Evolutionary conservation across 2,329 filamentous ascomycete genomes (phyloP).

Genomic region (Alternaria ethzedia): DNA sequence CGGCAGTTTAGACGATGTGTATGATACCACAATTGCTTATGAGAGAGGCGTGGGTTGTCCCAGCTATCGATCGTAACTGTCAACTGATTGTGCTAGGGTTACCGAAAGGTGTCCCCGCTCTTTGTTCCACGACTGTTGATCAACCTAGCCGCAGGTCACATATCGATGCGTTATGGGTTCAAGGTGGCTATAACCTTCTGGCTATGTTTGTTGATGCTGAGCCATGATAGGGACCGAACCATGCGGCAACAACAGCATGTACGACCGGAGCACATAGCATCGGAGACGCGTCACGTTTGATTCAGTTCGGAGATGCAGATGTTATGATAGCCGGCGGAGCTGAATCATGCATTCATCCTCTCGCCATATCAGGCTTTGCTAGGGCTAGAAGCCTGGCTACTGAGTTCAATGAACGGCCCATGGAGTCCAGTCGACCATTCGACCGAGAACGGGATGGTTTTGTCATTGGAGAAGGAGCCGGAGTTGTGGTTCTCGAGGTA

Average conservation of each 20-base stretch:
- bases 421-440: constrained; percentile 81
- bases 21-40: constrained; percentile 79
- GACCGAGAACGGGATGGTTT: constrained; percentile 82
- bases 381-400: constrained; percentile 86
- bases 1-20: constrained; percentile 90
- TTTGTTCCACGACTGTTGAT: constrained; percentile 94
- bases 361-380: constrained; percentile 91
- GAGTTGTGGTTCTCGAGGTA: constrained; percentile 82
- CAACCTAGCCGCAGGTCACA: constrained; percentile 92
- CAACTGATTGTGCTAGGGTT: constrained; percentile 66
- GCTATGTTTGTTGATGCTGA: constrained; percentile 6
- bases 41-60: constrained; percentile 68
- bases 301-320: constrained; percentile 87
- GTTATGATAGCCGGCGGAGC: constrained; percentile 96
- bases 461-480: constrained; percentile 91
- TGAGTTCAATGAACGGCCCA: constrained; percentile 74
- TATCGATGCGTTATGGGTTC: constrained; percentile 91
- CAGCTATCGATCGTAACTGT: neutral
- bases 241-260: constrained; percentile 91
- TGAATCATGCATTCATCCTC: constrained; percentile 93
- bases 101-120: constrained; percentile 88
- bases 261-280: constrained; percentile 95
- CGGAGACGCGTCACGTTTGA: constrained; percentile 91
- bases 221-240: constrained; percentile 75
- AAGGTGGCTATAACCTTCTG: constrained; percentile 49